Evolutionary conservation across 345 rosid species (phyloP).

Genomic region (Rhodamnia argentea): DNA sequence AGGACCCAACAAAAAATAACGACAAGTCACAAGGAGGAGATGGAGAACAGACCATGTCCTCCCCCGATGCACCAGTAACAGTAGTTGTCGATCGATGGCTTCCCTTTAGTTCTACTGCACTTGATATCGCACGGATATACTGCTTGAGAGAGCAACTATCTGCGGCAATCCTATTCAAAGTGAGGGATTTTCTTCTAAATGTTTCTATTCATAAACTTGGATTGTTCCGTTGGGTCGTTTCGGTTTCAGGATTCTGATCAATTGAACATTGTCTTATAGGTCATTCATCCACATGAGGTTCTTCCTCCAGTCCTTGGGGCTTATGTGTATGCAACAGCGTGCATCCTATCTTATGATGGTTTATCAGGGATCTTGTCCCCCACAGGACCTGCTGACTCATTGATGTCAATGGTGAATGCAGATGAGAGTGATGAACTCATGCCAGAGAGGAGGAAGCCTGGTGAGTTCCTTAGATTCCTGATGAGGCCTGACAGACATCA

Average conservation of each 20-base stretch:
- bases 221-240: not conserved
- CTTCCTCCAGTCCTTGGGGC: constrained; percentile 68
- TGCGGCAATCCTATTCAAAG: constrained; percentile 71
- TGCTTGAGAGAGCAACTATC: constrained; percentile 71
- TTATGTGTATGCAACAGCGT: constrained; percentile 42
- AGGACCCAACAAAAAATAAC: not conserved
- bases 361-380: constrained; percentile 28
- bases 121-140: constrained; percentile 85
- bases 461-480: constrained; percentile 7
- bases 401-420: constrained; percentile 33
- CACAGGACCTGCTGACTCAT: constrained; percentile 20
- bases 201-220: not conserved
- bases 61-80: constrained; percentile 59
- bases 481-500: not conserved
- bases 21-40: constrained; percentile 13
- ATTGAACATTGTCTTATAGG: constrained; percentile 24
- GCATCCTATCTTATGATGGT: constrained; percentile 57
- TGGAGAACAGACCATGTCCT: constrained; percentile 49
- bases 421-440: constrained; percentile 22
- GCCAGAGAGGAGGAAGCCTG: constrained; percentile 2
- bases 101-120: constrained; percentile 52
- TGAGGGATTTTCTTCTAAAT: constrained; percentile 6
- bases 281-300: constrained; percentile 36
- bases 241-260: not conserved
- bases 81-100: constrained; percentile 83